These are phyloP conservation scores for Cryphonectria parasitica DNA, from an alignment of 2,329 filamentous ascomycete genomes.

Conservation along the genomic window DNA sequence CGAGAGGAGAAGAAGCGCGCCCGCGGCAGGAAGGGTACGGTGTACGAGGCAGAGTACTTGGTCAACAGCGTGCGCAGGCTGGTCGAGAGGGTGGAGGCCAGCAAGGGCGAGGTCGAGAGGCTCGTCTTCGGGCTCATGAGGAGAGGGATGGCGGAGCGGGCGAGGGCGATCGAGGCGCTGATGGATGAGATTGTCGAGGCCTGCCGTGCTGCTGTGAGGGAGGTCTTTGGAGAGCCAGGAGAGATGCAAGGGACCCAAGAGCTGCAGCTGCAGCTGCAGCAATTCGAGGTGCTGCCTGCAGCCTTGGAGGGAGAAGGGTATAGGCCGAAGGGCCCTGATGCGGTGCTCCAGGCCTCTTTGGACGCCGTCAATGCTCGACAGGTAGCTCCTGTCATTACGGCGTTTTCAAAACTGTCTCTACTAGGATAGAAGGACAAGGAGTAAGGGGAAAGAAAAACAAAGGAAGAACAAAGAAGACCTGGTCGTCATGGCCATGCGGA, in stretches of 20 bases:
- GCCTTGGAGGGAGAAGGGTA: conserved; percentile 33
- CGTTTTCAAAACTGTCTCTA: conserved; percentile 54
- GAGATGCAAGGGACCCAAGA: conserved; percentile 30
- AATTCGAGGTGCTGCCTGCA: conserved; percentile 30
- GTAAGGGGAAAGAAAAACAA: neutral
- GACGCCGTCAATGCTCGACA: conserved; percentile 50
- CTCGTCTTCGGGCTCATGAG: conserved; percentile 79
- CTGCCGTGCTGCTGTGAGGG: conserved; percentile 67
- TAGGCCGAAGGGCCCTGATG: conserved; percentile 52
- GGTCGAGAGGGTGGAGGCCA: conserved; percentile 77
- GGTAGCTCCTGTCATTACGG: conserved; percentile 53
- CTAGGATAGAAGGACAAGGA: conserved; percentile 45
- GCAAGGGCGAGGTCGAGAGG: conserved; percentile 71
- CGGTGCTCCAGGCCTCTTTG: conserved; percentile 56
- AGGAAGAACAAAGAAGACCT: neutral
- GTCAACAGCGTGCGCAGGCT: conserved; percentile 84
- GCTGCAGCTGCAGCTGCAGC: conserved; percentile 30
- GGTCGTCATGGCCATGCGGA: neutral
- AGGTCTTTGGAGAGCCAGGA: conserved; percentile 62
- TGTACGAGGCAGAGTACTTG: conserved; percentile 98
- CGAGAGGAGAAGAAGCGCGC: conserved; percentile 95
- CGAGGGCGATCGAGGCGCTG: conserved; percentile 73
- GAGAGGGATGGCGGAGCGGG: conserved; percentile 85
- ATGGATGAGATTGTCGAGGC: conserved; percentile 74
- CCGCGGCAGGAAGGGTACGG: conserved; percentile 90